phyloP scores from a whole-genome alignment of 345 rosid species.

The Salix caprea region DNA sequence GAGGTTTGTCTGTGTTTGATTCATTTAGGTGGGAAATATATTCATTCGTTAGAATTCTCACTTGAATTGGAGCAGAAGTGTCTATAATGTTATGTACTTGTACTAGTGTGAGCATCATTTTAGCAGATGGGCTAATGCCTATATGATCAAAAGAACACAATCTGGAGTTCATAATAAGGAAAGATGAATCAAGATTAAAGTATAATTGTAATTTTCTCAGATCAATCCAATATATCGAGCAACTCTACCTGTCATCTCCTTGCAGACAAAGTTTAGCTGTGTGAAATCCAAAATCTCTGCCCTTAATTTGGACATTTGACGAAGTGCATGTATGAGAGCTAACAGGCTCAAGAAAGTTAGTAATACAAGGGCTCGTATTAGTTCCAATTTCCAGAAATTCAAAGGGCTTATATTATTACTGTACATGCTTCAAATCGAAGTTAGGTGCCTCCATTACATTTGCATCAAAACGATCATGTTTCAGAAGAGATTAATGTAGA shows the following conservation, averaged over 20 bases:
- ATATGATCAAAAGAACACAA: too few species aligned
- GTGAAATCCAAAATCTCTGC: background rate
- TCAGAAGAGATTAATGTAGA: background rate
- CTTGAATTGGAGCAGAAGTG: too few species aligned
- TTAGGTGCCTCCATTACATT: background rate
- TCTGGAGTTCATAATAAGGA: too few species aligned
- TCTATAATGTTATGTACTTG: too few species aligned
- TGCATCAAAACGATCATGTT: background rate
- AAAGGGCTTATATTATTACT: background rate
- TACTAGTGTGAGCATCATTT: too few species aligned
- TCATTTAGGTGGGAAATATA: background rate
- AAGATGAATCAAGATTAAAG: background rate
- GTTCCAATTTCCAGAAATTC: background rate
- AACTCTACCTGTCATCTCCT: background rate
- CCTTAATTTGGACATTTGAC: background rate
- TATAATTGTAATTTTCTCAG: background rate
- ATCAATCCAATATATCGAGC: background rate
- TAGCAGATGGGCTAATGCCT: too few species aligned
- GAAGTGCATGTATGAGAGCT: background rate
- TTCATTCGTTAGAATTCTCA: background rate
- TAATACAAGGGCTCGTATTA: background rate
- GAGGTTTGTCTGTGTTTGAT: background rate
- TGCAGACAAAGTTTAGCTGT: background rate
- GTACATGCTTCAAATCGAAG: background rate
- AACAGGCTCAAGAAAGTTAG: background rate